Base-by-base conservation (phyloP, 768 basidiomycete genomes). In the Pleurotus tuoliensis region DNA sequence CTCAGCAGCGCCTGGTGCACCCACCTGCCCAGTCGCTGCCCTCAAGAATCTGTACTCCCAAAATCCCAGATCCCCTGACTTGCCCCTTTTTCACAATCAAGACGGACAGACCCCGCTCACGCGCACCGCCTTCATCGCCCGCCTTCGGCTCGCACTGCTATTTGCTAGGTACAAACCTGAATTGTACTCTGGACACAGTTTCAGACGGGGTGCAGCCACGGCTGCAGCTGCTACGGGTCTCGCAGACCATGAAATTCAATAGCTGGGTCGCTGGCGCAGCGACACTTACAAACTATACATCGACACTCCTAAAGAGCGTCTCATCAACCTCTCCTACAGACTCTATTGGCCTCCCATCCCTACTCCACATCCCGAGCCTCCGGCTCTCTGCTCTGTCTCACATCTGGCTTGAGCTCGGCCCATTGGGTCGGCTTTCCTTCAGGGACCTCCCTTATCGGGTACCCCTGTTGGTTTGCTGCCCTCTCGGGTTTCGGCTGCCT, bases 1-100 rank as follows among this genome's bases (percentile, higher is more conserved):
- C 15, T 64, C 69, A 0, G 55, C 58, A 6, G 66, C 61, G 2
- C 66, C 59, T 13, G 56, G 24, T 37, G 61, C 16, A 22, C 40
- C 48, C 30, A 59, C 61, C 3, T 63, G 62, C 40, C 56, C 63
- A 3, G 22, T 24, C 22, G 3, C 22, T 2, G 22, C 22, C 4
- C 22, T 24, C 4, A 24, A 24, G 4, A 3, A 3, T 4, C 22
- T 24, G 3, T 24, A 24, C 22, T 3, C 22, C 4, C 22, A 30
- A 30, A 7, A 27, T 27, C 27, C 27, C 27, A 6, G 8, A 30
- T 1, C 27, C 6, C 27, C 27, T 30, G 1, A 55, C 27, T 34
- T 12, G 1, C 41, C 41, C 41, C 41, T 43, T 12, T 43, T 43
- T 12, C 41, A 6, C 8, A 8, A 30, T 8, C 41, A 43, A 5